A percentile compares a stretch with the other conserved stretches of the same genome.
Evolutionary conservation across 2,329 filamentous ascomycete genomes (phyloP).

Genomic region (Huntiella omanensis): DNA sequence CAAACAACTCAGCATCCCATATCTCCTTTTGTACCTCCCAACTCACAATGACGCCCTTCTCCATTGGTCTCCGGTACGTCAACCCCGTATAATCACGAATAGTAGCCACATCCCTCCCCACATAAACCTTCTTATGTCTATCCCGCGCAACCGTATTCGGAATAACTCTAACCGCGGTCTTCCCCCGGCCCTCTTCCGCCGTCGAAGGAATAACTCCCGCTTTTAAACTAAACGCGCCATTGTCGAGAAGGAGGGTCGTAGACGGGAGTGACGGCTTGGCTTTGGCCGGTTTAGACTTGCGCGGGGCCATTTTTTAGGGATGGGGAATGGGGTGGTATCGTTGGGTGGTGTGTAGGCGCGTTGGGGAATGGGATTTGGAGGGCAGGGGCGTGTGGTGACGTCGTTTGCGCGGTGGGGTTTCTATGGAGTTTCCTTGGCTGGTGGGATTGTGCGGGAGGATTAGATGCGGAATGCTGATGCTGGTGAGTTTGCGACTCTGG

Average conservation of each 20-base stretch:
- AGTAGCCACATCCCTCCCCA: conserved; percentile 57
- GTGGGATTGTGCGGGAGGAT: not conserved
- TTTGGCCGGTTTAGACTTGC: conserved; percentile 29
- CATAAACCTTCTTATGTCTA: conserved; percentile 58
- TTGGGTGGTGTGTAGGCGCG: not conserved
- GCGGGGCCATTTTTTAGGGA: conserved; percentile 22
- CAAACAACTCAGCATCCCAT: conserved; percentile 80
- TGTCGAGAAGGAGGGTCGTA: conserved; percentile 74
- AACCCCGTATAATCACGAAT: conserved; percentile 84
- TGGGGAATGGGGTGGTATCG: not conserved
- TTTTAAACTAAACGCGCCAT: conserved; percentile 82
- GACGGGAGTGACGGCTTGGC: conserved; percentile 32
- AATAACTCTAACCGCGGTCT: conserved; percentile 37
- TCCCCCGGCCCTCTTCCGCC: conserved; percentile 15
- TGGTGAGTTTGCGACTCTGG: too few relatives aligned
- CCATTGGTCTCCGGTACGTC: conserved; percentile 69
- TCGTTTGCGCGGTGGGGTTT: not conserved
- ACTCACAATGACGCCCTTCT: conserved; percentile 87
- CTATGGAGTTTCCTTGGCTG: not conserved
- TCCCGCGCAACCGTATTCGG: conserved; percentile 81
- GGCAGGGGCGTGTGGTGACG: too few relatives aligned
- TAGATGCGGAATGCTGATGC: too few relatives aligned
- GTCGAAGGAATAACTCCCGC: conserved; percentile 49
- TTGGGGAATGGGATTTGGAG: too few relatives aligned
- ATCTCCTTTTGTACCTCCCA: conserved; percentile 94